These are phyloP conservation scores for Geotrichum carabidarum DNA, from an alignment of 1,139 yeast genomes.

Conservation along the genomic window DNA sequence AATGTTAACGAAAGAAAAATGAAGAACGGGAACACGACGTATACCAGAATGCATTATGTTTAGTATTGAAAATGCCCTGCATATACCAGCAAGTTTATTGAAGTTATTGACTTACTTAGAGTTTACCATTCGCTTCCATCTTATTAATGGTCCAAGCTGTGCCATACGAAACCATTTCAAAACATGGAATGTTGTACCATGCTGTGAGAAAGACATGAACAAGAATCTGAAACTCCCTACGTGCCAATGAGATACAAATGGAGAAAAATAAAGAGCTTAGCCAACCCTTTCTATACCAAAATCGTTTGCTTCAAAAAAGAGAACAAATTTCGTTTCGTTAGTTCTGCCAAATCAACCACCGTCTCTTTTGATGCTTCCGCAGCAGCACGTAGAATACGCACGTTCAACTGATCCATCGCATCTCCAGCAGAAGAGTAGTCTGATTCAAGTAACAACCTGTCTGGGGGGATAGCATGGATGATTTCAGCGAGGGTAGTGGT, in stretches of 20 bases:
- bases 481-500: constrained; percentile 32
- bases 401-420: constrained; percentile 25
- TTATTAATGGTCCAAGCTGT: no score
- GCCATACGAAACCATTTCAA: no score
- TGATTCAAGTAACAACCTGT: constrained; percentile 50
- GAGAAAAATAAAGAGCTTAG: not conserved
- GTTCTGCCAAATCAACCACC: constrained; percentile 10
- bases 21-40: no score
- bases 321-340: not conserved
- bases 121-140: no score
- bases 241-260: not conserved
- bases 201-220: no score
- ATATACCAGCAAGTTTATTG: no score
- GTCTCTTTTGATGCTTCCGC: constrained; percentile 15
- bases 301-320: not conserved
- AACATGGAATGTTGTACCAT: no score
- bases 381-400: constrained; percentile 2
- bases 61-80: no score
- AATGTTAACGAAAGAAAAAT: no score
- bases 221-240: no score
- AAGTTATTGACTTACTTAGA: no score
- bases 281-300: not conserved
- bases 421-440: constrained; percentile 41
- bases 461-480: constrained; percentile 36
- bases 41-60: no score